Percentiles rank a stretch among this genome's conserved stretches.
Conservation (phyloP, 1,284 basidiomycete species). For the Phellinidium pouzarii region DNA sequence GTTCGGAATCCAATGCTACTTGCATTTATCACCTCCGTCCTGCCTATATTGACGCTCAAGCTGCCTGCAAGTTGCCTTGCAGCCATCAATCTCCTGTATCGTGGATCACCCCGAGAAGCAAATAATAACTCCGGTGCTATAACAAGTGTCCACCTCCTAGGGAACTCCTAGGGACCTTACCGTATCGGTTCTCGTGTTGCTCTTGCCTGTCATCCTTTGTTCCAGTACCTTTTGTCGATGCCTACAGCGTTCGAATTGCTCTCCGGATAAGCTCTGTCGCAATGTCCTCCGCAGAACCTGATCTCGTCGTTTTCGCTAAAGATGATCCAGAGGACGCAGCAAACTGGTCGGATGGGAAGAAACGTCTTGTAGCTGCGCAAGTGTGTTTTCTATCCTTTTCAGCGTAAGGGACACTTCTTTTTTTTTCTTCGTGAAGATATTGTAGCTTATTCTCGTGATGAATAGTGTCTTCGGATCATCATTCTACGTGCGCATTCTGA, state of each 20-base stretch:
- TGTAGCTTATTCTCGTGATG: not conserved
- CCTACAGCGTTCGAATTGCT: not conserved
- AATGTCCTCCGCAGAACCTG: not conserved
- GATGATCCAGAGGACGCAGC: conserved; percentile 1
- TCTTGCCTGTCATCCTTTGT: no score
- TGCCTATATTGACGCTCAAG: no score
- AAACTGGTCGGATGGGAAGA: not conserved
- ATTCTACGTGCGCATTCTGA: conserved; percentile 17
- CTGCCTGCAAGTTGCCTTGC: no score
- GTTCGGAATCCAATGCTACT: no score
- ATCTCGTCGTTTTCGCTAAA: not conserved
- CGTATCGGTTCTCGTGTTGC: no score
- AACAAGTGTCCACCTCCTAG: no score
- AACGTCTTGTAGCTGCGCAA: not conserved
- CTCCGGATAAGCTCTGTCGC: not conserved
- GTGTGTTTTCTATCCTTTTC: conserved; percentile 17
- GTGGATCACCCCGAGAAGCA: no score
- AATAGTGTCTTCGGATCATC: conserved; percentile 20
- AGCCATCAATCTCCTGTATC: no score
- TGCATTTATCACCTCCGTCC: no score
- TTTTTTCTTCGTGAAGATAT: not conserved
- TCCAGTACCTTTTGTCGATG: not conserved
- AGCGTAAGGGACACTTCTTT: not conserved
- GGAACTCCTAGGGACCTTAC: no score
- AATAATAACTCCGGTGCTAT: no score